A percentile compares a stretch with the other conserved stretches of the same genome.
phyloP scores from a whole-genome alignment of 805 yeast genomes.

The Citeromyces nyonsensis region DNA sequence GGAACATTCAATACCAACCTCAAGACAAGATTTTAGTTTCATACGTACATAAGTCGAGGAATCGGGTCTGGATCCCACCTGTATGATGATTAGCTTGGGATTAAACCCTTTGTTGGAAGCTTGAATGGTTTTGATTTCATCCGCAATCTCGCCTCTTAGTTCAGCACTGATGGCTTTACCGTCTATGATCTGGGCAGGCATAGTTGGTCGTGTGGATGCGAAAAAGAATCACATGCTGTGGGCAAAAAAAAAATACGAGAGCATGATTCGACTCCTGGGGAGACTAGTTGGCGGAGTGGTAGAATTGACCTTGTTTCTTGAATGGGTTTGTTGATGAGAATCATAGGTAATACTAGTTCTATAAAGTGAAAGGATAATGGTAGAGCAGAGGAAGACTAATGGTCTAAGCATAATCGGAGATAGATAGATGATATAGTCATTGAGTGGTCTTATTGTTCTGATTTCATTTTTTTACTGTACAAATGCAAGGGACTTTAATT shows the following conservation, averaged over 20 bases:
- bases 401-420: too few relatives aligned
- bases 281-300: too few relatives aligned
- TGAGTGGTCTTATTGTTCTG: too few relatives aligned
- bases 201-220: conserved; percentile 2
- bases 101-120: conserved; percentile 30
- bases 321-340: too few relatives aligned
- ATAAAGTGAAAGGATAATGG: too few relatives aligned
- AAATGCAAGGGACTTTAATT: too few relatives aligned
- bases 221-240: neutral
- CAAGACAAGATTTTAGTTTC: conserved; percentile 81
- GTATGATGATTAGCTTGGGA: conserved; percentile 73
- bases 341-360: too few relatives aligned
- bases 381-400: too few relatives aligned
- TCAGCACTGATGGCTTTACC: conserved; percentile 36
- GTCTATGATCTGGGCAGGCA: conserved; percentile 27
- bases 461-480: too few relatives aligned
- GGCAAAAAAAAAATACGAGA: neutral
- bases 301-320: too few relatives aligned
- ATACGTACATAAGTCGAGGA: conserved; percentile 83
- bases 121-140: conserved; percentile 31
- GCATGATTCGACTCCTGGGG: neutral
- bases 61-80: conserved; percentile 84
- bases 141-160: conserved; percentile 34
- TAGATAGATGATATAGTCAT: too few relatives aligned
- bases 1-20: conserved; percentile 61